Evolutionary conservation across 768 basidiomycete species (phyloP).

Genomic region (Pleurotus pulmonarius): DNA sequence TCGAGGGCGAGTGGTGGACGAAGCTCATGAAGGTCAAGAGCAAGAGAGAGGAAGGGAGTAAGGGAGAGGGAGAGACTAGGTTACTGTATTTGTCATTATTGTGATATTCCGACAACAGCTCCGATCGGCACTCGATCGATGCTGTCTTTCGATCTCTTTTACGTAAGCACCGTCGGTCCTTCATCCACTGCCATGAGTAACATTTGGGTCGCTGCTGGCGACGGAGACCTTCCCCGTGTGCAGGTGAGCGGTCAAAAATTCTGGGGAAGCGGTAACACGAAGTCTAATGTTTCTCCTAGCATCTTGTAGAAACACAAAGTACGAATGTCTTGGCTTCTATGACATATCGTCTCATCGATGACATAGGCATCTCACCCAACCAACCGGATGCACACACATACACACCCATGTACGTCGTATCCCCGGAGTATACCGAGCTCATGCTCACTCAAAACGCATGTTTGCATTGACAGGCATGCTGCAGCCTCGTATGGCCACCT

Average conservation of each 20-base stretch:
- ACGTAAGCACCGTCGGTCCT: neutral
- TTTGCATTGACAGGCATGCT: conserved; percentile 66
- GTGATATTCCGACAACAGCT: conserved; percentile 5
- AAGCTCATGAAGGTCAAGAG: conserved; percentile 17
- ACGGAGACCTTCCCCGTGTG: conserved; percentile 81
- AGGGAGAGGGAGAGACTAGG: neutral
- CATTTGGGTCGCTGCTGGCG: conserved; percentile 91
- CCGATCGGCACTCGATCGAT: conserved; percentile 11
- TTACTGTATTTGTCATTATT: neutral
- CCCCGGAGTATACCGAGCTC: neutral
- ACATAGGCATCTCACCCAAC: conserved; percentile 64
- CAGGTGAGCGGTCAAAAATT: conserved; percentile 40
- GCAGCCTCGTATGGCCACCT: conserved; percentile 90
- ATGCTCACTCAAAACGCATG: conserved; percentile 8
- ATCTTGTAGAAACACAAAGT: conserved; percentile 40
- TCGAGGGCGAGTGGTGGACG: conserved; percentile 12
- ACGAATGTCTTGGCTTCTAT: too few species aligned
- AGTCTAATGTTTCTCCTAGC: neutral
- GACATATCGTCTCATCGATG: conserved; percentile 26
- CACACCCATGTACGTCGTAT: conserved; percentile 65
- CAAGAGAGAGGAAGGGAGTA: conserved; percentile 4
- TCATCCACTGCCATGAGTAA: neutral
- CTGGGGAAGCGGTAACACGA: neutral
- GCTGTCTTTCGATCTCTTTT: neutral
- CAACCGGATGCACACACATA: conserved; percentile 69